These are phyloP conservation scores for Diplodia sapinea DNA, from an alignment of 2,329 filamentous ascomycete species.

Conservation along the genomic window DNA sequence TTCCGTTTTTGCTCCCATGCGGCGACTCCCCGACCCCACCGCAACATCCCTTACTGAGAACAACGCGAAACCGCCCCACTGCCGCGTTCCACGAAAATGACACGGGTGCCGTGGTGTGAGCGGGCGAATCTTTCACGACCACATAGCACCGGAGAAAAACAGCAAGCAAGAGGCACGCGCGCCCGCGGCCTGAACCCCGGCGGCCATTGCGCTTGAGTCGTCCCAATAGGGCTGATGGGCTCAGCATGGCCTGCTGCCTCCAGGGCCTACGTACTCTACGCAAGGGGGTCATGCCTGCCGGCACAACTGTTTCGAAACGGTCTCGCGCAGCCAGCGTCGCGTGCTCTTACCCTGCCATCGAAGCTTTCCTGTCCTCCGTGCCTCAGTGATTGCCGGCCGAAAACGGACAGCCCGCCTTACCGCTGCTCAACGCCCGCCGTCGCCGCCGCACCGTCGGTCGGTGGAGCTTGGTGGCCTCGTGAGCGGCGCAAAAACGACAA, in stretches of 20 bases:
- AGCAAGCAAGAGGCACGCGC: slow-evolving; percentile 6
- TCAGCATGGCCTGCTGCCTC: neutral
- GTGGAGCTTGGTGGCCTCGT: slow-evolving; percentile 9
- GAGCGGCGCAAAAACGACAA: neutral
- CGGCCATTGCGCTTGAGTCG: slow-evolving; percentile 9
- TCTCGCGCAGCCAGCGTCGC: neutral
- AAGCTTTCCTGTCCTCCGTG: neutral
- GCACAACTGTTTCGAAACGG: slow-evolving; percentile 5
- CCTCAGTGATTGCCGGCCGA: neutral
- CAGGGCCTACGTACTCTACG: neutral
- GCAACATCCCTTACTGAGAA: slow-evolving; percentile 3
- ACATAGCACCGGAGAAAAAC: neutral
- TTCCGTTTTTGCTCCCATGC: slow-evolving; percentile 1
- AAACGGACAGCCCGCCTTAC: slow-evolving; percentile 14
- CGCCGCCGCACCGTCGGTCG: neutral
- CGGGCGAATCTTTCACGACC: slow-evolving; percentile 21
- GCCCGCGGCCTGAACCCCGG: slow-evolving; percentile 23
- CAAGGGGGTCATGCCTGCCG: slow-evolving; percentile 14
- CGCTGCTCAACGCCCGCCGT: neutral
- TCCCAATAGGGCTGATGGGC: slow-evolving; percentile 20
- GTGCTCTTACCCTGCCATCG: neutral
- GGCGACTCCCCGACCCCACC: slow-evolving; percentile 8
- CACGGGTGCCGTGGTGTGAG: slow-evolving; percentile 25
- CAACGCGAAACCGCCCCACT: slow-evolving; percentile 15
- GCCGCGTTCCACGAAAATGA: slow-evolving; percentile 19